A percentile compares a stretch with the other conserved stretches of the same genome.
phyloP scores from a whole-genome alignment of 139 green algal species.

The Zygnema cylindricum region DNA sequence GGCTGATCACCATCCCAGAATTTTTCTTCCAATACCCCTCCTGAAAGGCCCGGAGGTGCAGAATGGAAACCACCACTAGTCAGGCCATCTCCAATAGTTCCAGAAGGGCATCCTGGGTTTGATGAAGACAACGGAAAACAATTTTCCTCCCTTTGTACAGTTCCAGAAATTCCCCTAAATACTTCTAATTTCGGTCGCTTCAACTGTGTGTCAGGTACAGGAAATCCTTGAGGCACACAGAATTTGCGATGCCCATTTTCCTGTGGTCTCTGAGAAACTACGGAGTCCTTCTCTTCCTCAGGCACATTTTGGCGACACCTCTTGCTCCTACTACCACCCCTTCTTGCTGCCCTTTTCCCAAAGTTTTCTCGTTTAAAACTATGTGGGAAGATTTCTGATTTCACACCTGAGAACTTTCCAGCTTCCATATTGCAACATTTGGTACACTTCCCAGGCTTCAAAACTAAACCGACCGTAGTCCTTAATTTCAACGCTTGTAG shows the following conservation, averaged over 20 bases:
- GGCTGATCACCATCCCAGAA: not conserved
- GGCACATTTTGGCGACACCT: not conserved
- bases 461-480: not conserved
- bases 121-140: not conserved
- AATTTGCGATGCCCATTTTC: no score
- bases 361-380: not conserved
- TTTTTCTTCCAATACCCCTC: not conserved
- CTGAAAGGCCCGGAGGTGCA: not conserved
- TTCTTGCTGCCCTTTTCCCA: not conserved
- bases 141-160: not conserved
- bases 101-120: not conserved
- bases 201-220: not conserved
- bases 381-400: not conserved
- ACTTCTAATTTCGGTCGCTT: not conserved
- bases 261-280: not conserved
- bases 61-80: not conserved
- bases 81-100: not conserved
- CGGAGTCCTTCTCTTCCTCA: not conserved
- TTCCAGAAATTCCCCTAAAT: not conserved
- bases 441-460: not conserved
- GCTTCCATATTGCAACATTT: not conserved
- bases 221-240: not conserved
- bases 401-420: not conserved
- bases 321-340: not conserved
- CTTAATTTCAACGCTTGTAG: not conserved